Conservation (phyloP, 768 basidiomycete species). For the Lactifluus hygrophoroides region DNA sequence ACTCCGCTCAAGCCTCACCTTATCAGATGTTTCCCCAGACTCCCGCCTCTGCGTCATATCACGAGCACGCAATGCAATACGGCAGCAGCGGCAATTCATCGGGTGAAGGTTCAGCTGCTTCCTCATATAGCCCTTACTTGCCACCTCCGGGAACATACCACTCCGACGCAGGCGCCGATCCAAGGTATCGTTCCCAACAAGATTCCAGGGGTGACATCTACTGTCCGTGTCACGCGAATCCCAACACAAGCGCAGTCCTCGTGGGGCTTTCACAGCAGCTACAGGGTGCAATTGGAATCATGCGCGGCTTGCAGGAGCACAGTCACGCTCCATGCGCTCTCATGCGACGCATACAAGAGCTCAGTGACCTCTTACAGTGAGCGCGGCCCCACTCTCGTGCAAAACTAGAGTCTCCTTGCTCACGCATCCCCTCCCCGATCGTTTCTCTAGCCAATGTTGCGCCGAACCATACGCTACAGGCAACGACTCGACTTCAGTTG, state of each 20-base stretch:
- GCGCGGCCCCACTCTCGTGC: neutral
- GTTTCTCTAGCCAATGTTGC: constrained; percentile 10
- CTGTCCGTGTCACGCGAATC: constrained; percentile 19
- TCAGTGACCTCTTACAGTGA: constrained; percentile 19
- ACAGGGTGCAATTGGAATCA: constrained; percentile 8
- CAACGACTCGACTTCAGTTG: constrained; percentile 10
- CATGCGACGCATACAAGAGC: constrained; percentile 18
- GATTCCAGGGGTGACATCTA: constrained; percentile 13
- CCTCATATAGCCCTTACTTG: constrained; percentile 21
- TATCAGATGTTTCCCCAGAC: constrained; percentile 18
- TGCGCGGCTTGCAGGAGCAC: constrained; percentile 21
- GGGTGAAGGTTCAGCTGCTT: constrained; percentile 17
- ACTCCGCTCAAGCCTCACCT: constrained; percentile 20
- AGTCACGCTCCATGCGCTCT: constrained; percentile 11
- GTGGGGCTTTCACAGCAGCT: constrained; percentile 18
- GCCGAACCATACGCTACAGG: constrained; percentile 12
- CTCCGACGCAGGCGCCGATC: constrained; percentile 14
- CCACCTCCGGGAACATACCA: constrained; percentile 12
- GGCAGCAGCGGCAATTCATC: constrained; percentile 11
- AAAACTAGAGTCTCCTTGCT: neutral
- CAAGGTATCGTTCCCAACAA: constrained; percentile 12
- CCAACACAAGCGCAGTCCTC: constrained; percentile 13
- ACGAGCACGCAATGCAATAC: constrained; percentile 11
- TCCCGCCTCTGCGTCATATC: constrained; percentile 3
- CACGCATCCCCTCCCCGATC: neutral